A percentile compares a stretch with the other conserved stretches of the same genome.
Conservation (phyloP, 805 yeast genomes). For the Starmera quercuum region DNA sequence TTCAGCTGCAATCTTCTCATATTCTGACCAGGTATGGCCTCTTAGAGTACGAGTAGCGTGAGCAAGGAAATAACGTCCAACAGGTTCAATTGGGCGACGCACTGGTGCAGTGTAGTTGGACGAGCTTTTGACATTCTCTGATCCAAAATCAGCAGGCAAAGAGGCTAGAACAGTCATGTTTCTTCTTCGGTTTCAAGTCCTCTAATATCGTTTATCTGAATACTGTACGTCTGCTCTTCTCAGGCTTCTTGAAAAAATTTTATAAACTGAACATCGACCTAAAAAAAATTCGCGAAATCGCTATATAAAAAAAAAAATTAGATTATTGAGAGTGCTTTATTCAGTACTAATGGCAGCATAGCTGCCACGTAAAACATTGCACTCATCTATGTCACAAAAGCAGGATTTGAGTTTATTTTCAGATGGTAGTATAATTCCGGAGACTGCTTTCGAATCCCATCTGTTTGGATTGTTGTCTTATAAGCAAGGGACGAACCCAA, state of each 20-base stretch:
- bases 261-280: no score
- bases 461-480: constrained; percentile 29
- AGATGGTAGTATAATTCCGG: constrained; percentile 39
- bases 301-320: no score
- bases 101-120: constrained; percentile 49
- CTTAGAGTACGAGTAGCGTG: constrained; percentile 94
- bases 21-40: constrained; percentile 99
- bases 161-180: constrained; percentile 37
- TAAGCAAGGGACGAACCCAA: constrained; percentile 47
- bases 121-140: constrained; percentile 39
- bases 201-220: no score
- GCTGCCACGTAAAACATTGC: no score
- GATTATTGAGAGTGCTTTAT: no score
- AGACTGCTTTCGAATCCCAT: constrained; percentile 9
- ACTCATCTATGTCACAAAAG: neutral
- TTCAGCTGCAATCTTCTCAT: constrained; percentile 88
- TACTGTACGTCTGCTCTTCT: no score
- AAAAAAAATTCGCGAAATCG: no score
- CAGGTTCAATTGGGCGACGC: constrained; percentile 89
- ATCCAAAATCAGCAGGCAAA: constrained; percentile 48
- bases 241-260: no score
- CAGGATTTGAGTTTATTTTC: constrained; percentile 52
- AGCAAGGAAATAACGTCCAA: constrained; percentile 90
- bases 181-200: neutral
- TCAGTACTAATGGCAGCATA: no score